These are phyloP conservation scores for Margaritispora aquatica DNA, from an alignment of 495 filamentous ascomycete species.

Conservation along the genomic window DNA sequence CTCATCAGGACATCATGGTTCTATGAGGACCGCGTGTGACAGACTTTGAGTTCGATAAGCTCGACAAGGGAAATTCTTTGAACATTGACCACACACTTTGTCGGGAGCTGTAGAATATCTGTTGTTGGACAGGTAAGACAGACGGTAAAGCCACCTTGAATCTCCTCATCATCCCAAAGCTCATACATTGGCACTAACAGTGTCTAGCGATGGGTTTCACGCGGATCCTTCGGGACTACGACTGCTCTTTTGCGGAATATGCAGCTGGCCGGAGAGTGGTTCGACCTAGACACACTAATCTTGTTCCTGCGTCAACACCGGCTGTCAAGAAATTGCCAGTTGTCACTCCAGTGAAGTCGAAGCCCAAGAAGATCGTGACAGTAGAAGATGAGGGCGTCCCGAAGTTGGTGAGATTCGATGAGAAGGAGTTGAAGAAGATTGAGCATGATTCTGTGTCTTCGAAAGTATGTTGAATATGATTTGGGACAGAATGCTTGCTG, in stretches of 20 bases:
- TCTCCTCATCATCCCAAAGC: too few relatives aligned
- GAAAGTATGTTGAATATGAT: neutral
- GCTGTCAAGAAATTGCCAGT: neutral
- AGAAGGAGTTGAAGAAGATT: neutral
- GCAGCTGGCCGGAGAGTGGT: neutral
- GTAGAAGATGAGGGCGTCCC: neutral
- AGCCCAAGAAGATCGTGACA: neutral
- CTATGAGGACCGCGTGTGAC: too few relatives aligned
- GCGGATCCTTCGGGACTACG: neutral
- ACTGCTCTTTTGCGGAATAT: neutral
- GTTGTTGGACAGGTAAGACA: too few relatives aligned
- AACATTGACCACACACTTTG: too few relatives aligned
- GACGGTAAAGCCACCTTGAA: too few relatives aligned
- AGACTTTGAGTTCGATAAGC: too few relatives aligned
- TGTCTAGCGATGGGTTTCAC: neutral
- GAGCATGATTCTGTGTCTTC: neutral
- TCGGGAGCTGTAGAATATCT: too few relatives aligned
- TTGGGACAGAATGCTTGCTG: too few relatives aligned
- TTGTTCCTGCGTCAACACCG: neutral
- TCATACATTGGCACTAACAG: neutral
- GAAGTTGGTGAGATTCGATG: neutral
- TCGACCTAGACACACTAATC: neutral
- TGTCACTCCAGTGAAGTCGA: neutral
- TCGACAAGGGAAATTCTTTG: too few relatives aligned
- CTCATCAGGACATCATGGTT: too few relatives aligned